Percentiles rank a stretch among this genome's conserved stretches.
These are phyloP conservation scores for Populus davidiana DNA, from an alignment of 345 rosid genomes.

Conservation along the genomic window DNA sequence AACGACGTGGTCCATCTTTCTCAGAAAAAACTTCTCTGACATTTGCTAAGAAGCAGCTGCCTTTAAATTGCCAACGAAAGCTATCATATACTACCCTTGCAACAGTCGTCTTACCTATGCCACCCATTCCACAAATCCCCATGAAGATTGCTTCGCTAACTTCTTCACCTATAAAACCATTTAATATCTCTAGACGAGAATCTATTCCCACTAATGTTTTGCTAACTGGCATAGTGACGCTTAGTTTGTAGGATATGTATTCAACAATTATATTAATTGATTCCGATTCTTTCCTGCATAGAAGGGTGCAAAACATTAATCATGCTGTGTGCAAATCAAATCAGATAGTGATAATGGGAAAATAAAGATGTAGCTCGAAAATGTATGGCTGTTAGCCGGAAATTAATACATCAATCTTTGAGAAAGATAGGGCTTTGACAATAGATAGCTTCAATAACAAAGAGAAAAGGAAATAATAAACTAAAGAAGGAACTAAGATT, in stretches of 20 bases:
- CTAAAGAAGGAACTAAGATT: neutral
- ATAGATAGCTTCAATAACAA: no score
- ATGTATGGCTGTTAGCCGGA: no score
- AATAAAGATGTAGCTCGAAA: no score
- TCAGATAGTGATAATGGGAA: no score
- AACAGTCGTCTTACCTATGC: constrained; percentile 1
- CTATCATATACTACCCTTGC: constrained; percentile 1
- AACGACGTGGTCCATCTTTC: neutral
- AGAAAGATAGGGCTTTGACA: neutral
- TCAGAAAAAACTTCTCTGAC: neutral
- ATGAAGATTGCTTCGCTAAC: neutral
- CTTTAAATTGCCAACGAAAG: neutral
- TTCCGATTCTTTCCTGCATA: neutral
- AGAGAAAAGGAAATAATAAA: no score
- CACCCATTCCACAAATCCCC: constrained; percentile 9
- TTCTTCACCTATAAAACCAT: no score
- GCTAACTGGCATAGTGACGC: neutral
- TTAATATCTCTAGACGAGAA: neutral
- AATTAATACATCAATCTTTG: no score
- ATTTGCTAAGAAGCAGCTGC: constrained; percentile 10
- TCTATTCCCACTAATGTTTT: neutral
- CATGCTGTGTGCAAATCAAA: neutral
- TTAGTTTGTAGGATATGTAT: neutral
- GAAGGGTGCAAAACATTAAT: neutral
- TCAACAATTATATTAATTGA: neutral